Conservation (phyloP, 106 monocot species). For the Amphibolis antarctica region DNA sequence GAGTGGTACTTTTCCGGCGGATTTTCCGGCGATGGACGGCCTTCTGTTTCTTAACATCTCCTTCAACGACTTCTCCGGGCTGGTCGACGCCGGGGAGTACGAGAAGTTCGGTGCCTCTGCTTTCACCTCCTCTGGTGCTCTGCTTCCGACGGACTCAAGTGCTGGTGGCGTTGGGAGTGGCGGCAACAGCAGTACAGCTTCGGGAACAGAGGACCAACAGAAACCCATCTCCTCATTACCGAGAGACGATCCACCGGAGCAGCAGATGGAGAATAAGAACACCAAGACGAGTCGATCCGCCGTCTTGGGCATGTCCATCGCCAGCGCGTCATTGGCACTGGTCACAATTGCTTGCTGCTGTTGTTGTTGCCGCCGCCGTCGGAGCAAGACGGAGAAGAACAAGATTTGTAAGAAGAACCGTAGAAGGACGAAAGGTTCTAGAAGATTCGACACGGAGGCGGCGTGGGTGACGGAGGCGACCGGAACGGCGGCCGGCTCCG, state of each 20-base stretch:
- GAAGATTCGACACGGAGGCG: conserved; percentile 3
- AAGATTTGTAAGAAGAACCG: conserved; percentile 9
- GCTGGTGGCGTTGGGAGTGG: background rate
- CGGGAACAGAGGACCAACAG: background rate
- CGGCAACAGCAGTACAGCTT: background rate
- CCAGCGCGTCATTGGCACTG: background rate
- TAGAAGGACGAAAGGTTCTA: background rate
- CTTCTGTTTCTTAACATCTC: conserved; percentile 63
- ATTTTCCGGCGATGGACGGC: conserved; percentile 27
- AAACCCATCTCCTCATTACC: background rate
- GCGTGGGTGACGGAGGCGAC: conserved; percentile 37
- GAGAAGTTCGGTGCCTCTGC: conserved; percentile 52
- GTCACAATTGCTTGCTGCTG: background rate
- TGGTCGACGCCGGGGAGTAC: conserved; percentile 8
- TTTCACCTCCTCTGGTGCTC: conserved; percentile 33
- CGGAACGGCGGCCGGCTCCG: conserved; percentile 10
- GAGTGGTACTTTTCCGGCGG: conserved; percentile 34
- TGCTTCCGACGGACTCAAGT: background rate
- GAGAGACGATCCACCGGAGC: background rate
- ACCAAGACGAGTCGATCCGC: background rate
- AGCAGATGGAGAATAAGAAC: background rate
- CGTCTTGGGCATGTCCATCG: background rate
- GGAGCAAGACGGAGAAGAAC: conserved; percentile 6
- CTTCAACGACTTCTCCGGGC: conserved; percentile 65
- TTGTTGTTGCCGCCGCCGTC: background rate